Evolutionary conservation across 441 rosid genomes (phyloP), one percentile per base, ranked within the genome.

Genomic region (Geranium incanum): DNA sequence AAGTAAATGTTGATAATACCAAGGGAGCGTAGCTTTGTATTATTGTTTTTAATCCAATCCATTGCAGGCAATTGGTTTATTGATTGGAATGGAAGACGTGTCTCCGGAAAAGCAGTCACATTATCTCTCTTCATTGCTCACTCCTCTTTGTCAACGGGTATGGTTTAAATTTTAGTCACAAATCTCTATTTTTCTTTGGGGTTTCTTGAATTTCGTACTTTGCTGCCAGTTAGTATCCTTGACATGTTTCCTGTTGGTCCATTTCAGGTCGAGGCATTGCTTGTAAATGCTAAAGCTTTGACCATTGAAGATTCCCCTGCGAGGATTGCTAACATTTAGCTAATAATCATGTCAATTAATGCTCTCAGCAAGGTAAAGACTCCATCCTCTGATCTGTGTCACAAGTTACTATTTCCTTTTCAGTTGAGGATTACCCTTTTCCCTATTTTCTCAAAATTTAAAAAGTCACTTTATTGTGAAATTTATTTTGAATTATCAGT

Each of bases 111-210:
- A 90, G 80, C 99, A 94, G 83, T 86, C 94, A 23, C 91, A 87
- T 72, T 94, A 89, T 78, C 91, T 94, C 37, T 85, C 99, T 72
- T 87, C 90, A 50, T 81, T 94, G 83, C 90, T 94, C 63, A 84
- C 85, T 69, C 95, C 97, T 76, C 94, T 94, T 69, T 92, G 94
- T 80, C 94, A 75, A 74, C 97, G 92, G 99, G 99, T 94, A 72
- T 28, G 1, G 28, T 72, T 76, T 45, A 8, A 68, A 12, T 74
- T 78, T 57, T 16, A 64, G 67, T 5, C 62, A 55, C 62, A 15
- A 15, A 15, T 15, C 1, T 55, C 19, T 55, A 13, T 13, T 55
- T 55, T 55, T 6, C 62, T 55, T 55, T 13, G 57, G 57, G 16
- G 33, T 15, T 48, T 15, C 57, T 48, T 15, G 9, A 2, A 48